Percentiles rank a stretch among this genome's conserved stretches.
phyloP scores from a whole-genome alignment of 2,329 filamentous ascomycete genomes.

The Fusarium bactridioides region DNA sequence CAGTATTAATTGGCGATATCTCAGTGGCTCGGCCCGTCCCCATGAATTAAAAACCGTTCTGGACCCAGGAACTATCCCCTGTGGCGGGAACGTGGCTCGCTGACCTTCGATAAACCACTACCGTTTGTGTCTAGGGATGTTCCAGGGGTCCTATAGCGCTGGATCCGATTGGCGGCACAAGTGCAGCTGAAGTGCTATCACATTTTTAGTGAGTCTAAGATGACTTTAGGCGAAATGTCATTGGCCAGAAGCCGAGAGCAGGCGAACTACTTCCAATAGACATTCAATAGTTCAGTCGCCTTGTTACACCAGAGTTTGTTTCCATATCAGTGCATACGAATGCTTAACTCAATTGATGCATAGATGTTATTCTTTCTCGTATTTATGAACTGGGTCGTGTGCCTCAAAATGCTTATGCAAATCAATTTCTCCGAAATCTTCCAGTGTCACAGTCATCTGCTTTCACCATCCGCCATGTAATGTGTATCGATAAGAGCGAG shows the following conservation, averaged over 20 bases:
- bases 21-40: background rate
- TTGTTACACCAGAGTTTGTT: background rate
- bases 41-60: background rate
- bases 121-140: background rate
- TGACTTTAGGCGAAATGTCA: background rate
- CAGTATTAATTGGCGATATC: background rate
- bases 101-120: background rate
- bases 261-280: background rate
- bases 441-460: background rate
- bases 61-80: background rate
- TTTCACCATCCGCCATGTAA: background rate
- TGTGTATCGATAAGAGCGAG: background rate
- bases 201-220: background rate
- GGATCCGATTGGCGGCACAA: background rate
- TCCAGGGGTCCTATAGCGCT: background rate
- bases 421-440: background rate
- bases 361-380: rapidly evolving
- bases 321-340: background rate
- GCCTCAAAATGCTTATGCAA: rapidly evolving
- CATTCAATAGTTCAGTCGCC: background rate
- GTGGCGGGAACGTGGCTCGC: background rate
- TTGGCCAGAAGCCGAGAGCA: background rate
- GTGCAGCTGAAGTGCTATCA: background rate
- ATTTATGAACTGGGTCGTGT: background rate
- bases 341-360: background rate